These are phyloP conservation scores for Pulveroboletus sp. DNA, from an alignment of 768 basidiomycete species.

Conservation along the genomic window DNA sequence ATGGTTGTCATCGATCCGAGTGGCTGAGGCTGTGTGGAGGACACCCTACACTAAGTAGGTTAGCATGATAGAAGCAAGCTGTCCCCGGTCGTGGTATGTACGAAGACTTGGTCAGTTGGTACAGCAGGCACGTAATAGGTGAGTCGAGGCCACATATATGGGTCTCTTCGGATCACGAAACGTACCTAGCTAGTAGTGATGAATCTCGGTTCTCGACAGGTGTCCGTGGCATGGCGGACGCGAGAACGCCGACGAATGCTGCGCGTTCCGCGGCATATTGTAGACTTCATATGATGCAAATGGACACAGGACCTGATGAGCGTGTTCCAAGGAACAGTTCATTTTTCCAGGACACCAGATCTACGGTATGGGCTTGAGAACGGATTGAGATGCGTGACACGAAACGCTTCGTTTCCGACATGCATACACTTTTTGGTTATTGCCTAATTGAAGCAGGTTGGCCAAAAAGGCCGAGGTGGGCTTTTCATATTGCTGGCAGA, in stretches of 20 bases:
- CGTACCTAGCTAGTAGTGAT: not conserved
- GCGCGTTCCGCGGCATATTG: conserved; percentile 7
- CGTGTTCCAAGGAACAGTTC: conserved; percentile 8
- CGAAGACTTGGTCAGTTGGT: too few relatives aligned
- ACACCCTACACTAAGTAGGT: too few relatives aligned
- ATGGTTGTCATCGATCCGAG: too few relatives aligned
- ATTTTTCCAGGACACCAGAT: conserved; percentile 18
- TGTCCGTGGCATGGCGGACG: conserved; percentile 2
- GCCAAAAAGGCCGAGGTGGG: conserved; percentile 11
- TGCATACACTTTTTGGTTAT: not conserved
- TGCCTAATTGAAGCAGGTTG: conserved; percentile 13
- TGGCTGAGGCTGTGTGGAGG: too few relatives aligned
- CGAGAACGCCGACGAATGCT: conserved; percentile 5
- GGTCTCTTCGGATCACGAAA: conserved; percentile 1
- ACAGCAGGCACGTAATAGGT: conserved; percentile 9
- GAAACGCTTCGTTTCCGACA: conserved; percentile 13
- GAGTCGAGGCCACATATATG: not conserved
- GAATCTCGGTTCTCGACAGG: conserved; percentile 3
- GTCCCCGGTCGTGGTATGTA: too few relatives aligned
- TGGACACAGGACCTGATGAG: conserved; percentile 11
- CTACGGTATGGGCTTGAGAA: conserved; percentile 16
- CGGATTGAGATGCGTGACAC: conserved; percentile 1
- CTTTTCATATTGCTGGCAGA: conserved; percentile 6
- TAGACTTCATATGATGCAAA: conserved; percentile 12
- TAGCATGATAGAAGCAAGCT: too few relatives aligned